Conservation (phyloP, 2,329 filamentous ascomycete species). For the Thelonectria olida region DNA sequence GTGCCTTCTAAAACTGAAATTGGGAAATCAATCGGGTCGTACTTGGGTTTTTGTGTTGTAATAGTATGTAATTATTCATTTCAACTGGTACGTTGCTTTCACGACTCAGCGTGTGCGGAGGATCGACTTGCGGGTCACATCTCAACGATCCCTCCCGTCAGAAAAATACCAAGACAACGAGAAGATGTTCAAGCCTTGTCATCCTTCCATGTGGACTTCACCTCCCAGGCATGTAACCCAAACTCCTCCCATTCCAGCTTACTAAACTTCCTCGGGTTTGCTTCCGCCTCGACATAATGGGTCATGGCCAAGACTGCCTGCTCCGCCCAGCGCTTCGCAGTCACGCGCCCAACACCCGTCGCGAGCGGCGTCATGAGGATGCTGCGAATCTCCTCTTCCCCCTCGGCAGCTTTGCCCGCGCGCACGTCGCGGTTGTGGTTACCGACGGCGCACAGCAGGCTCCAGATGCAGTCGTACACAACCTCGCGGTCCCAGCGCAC, state of each 20-base stretch:
- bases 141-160: too few relatives aligned
- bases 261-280: conserved; percentile 45
- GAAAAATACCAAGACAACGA: too few relatives aligned
- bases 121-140: too few relatives aligned
- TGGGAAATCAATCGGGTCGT: too few relatives aligned
- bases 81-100: too few relatives aligned
- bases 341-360: conserved; percentile 56
- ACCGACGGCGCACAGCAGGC: conserved; percentile 57
- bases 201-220: conserved; percentile 6
- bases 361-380: conserved; percentile 62
- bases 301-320: conserved; percentile 60
- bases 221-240: background rate
- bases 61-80: too few relatives aligned
- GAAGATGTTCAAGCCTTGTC: background rate
- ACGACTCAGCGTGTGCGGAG: too few relatives aligned
- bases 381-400: conserved; percentile 45
- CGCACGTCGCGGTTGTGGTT: conserved; percentile 51
- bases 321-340: conserved; percentile 55
- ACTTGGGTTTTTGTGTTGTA: too few relatives aligned
- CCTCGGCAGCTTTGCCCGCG: conserved; percentile 1
- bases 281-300: conserved; percentile 57
- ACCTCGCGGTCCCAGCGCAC: conserved; percentile 61
- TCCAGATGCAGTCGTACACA: conserved; percentile 64
- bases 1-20: too few relatives aligned
- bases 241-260: conserved; percentile 46